Percentiles rank a stretch among this genome's conserved stretches.
Evolutionary conservation across 108 stramenopile species (phyloP).

Genomic region (Epipyxis sp.): DNA sequence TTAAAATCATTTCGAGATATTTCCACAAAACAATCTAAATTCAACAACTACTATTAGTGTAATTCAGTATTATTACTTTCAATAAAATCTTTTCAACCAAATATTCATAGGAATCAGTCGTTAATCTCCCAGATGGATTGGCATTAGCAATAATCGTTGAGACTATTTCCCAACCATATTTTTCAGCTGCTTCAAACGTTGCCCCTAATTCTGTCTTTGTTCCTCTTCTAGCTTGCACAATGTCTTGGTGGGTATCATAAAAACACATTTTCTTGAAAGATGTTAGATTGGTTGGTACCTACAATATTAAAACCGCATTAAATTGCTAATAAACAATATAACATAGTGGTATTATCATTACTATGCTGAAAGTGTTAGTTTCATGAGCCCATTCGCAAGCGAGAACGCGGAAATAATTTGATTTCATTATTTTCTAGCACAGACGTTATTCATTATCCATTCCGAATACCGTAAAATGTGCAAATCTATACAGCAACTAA

Average conservation of each 20-base stretch:
- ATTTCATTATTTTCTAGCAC: too few species aligned
- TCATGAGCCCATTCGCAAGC: constrained; percentile 28
- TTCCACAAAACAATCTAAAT: too few species aligned
- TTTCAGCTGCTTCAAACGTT: neutral
- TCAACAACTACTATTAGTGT: too few species aligned
- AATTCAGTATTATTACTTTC: too few species aligned
- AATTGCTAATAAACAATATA: too few species aligned
- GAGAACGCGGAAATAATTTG: too few species aligned
- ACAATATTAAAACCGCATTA: too few species aligned
- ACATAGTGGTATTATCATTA: too few species aligned
- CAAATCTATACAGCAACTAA: too few species aligned
- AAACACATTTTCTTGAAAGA: neutral
- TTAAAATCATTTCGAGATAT: too few species aligned
- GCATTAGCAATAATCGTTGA: neutral
- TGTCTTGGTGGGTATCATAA: neutral
- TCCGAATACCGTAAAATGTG: too few species aligned
- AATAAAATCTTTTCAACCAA: neutral
- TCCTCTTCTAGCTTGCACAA: neutral
- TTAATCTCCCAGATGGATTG: constrained; percentile 10
- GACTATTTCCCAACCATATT: neutral
- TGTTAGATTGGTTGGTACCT: neutral
- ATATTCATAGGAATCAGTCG: neutral
- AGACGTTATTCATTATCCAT: too few species aligned
- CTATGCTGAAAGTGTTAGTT: constrained; percentile 26
- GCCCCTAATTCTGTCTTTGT: constrained; percentile 2